Evolutionary conservation across 2,329 filamentous ascomycete genomes (phyloP).

Genomic region (Colletotrichum graminicola): DNA sequence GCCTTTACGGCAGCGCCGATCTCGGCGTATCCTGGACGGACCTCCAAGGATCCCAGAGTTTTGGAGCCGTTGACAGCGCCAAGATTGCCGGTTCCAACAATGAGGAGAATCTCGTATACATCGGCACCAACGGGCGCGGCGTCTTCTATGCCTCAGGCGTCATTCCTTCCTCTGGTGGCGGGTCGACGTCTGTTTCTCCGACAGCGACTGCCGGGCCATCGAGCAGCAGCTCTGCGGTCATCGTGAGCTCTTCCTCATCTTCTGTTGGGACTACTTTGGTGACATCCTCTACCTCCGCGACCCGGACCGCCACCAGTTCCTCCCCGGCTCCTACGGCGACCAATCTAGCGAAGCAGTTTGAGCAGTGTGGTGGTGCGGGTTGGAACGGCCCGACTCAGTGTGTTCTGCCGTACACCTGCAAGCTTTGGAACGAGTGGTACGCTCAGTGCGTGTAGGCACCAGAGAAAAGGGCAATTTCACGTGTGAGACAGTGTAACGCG

Average conservation of each 20-base stretch:
- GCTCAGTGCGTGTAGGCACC: conserved; percentile 56
- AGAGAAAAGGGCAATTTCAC: not conserved
- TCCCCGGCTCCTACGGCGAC: conserved; percentile 35
- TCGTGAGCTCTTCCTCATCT: conserved; percentile 14
- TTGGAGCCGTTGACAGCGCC: conserved; percentile 57
- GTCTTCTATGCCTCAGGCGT: conserved; percentile 52
- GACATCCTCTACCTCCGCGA: conserved; percentile 20
- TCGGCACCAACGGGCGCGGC: conserved; percentile 64
- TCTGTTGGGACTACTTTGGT: conserved; percentile 14
- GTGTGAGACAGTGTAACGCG: not conserved
- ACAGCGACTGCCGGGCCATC: conserved; percentile 19
- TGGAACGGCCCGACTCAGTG: conserved; percentile 56
- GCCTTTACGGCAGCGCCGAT: conserved; percentile 61
- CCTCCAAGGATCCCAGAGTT: conserved; percentile 61
- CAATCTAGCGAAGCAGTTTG: conserved; percentile 42
- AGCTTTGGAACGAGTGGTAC: conserved; percentile 54
- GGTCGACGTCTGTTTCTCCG: conserved; percentile 17
- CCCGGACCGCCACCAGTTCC: conserved; percentile 27
- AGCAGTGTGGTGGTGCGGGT: conserved; percentile 57
- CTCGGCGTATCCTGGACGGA: conserved; percentile 60
- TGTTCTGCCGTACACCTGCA: conserved; percentile 56
- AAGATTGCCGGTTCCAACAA: conserved; percentile 61
- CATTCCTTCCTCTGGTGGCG: conserved; percentile 32
- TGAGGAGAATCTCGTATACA: conserved; percentile 59
- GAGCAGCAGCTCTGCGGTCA: conserved; percentile 21